Conservation (phyloP, 495 filamentous ascomycete genomes). For the Penicillium paxilli region DNA sequence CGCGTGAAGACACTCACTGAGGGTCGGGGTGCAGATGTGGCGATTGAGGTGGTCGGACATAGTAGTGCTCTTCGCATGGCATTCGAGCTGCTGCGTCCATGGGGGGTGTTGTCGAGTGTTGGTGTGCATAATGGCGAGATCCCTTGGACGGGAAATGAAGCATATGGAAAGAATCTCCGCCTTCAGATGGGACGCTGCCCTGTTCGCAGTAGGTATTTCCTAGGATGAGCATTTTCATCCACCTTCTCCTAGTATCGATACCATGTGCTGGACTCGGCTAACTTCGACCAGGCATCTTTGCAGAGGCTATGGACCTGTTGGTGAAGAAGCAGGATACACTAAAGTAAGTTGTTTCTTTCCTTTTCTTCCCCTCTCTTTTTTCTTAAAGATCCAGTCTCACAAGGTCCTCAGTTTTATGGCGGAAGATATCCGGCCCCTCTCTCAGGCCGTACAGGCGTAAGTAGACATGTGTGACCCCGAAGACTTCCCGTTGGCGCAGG, state of each 20-base stretch:
- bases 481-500: neutral
- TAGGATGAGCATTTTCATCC: neutral
- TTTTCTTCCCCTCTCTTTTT: neutral
- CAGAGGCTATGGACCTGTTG: conserved; percentile 67
- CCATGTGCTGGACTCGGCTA: too few relatives aligned
- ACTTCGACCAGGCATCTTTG: conserved; percentile 32
- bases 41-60: conserved; percentile 84
- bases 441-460: conserved; percentile 36
- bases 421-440: conserved; percentile 37
- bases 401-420: conserved; percentile 31
- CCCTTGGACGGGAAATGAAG: conserved; percentile 81
- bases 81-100: conserved; percentile 84
- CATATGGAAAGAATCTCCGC: conserved; percentile 85
- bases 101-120: conserved; percentile 77
- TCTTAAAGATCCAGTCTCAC: conserved; percentile 12
- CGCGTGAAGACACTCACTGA: conserved; percentile 72
- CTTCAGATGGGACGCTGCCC: conserved; percentile 93
- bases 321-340: conserved; percentile 47
- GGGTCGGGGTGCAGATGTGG: conserved; percentile 80
- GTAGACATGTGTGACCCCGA: neutral
- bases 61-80: conserved; percentile 74
- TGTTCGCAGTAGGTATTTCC: conserved; percentile 46
- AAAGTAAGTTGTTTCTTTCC: conserved; percentile 22
- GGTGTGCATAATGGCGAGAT: conserved; percentile 89
- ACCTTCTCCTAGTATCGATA: too few relatives aligned